These are phyloP conservation scores for Collybia sordida DNA, from an alignment of 768 basidiomycete genomes.

Conservation along the genomic window DNA sequence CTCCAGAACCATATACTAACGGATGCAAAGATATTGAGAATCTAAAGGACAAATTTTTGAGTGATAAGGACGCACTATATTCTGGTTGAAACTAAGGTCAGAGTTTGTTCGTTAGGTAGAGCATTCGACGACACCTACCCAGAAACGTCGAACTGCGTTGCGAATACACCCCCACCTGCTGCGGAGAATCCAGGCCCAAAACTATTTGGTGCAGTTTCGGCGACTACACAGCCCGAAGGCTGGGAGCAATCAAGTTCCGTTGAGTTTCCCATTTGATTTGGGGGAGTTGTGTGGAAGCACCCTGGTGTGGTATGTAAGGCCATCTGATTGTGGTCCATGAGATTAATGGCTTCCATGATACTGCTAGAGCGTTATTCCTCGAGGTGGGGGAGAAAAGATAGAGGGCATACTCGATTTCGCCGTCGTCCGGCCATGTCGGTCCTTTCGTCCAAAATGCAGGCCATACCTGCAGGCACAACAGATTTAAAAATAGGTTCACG, in stretches of 20 bases:
- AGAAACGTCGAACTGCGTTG: constrained; percentile 63
- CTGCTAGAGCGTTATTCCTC: constrained; percentile 27
- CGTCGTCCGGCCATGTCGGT: constrained; percentile 40
- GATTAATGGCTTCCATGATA: constrained; percentile 84
- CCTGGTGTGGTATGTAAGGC: constrained; percentile 69
- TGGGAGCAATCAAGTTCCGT: constrained; percentile 55
- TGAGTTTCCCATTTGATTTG: constrained; percentile 47
- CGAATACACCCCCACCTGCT: constrained; percentile 75
- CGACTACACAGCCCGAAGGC: constrained; percentile 66
- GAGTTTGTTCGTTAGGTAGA: neutral
- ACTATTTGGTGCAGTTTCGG: constrained; percentile 56
- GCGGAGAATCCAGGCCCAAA: constrained; percentile 68
- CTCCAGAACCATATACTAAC: constrained; percentile 50
- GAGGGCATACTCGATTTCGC: constrained; percentile 45
- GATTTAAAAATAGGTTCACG: neutral
- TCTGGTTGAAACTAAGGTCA: constrained; percentile 5
- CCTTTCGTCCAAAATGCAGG: constrained; percentile 50
- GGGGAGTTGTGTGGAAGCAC: constrained; percentile 34
- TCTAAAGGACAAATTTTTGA: neutral
- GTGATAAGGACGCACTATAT: constrained; percentile 23
- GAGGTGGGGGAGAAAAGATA: neutral
- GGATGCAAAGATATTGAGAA: neutral
- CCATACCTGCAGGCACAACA: constrained; percentile 34
- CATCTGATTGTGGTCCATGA: constrained; percentile 67
- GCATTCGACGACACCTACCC: constrained; percentile 19